phyloP scores from a whole-genome alignment of 2,329 filamentous ascomycete genomes.

The Madurella mycetomatis region DNA sequence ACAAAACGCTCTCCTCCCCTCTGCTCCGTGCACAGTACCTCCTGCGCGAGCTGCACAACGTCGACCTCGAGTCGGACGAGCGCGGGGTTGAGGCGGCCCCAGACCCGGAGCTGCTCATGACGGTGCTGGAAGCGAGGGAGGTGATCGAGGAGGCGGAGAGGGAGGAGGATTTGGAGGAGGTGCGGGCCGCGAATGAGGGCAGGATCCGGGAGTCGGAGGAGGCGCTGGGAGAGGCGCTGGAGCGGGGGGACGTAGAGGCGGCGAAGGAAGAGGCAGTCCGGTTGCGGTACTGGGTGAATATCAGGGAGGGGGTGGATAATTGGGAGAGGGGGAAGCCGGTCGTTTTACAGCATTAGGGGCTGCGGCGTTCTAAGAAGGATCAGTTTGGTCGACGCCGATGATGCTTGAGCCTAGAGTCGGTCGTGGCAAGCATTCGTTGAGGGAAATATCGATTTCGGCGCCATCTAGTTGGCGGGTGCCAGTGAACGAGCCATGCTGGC shows the following conservation, averaged over 20 bases:
- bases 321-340: conserved; percentile 75
- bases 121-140: conserved; percentile 76
- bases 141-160: conserved; percentile 64
- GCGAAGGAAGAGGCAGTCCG: conserved; percentile 70
- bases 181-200: conserved; percentile 63
- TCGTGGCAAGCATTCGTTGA: too few species aligned
- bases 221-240: conserved; percentile 61
- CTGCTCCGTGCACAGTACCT: conserved; percentile 85
- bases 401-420: too few species aligned
- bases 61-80: conserved; percentile 80
- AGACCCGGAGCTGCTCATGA: conserved; percentile 65
- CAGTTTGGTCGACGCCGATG: too few species aligned
- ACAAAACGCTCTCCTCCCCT: conserved; percentile 75
- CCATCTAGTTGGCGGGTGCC: too few species aligned
- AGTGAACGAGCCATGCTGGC: too few species aligned
- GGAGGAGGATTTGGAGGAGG: conserved; percentile 58
- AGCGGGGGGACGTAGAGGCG: conserved; percentile 56
- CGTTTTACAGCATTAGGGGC: conserved; percentile 47
- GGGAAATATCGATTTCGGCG: too few species aligned
- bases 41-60: conserved; percentile 61
- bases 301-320: conserved; percentile 70
- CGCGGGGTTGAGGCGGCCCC: conserved; percentile 50
- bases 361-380: not conserved
- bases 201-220: conserved; percentile 62
- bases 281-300: conserved; percentile 87